A percentile compares a stretch with the other conserved stretches of the same genome.
Evolutionary conservation across 1,284 basidiomycete genomes (phyloP).

Genomic region (Ceratorhiza oryzae-sativae): DNA sequence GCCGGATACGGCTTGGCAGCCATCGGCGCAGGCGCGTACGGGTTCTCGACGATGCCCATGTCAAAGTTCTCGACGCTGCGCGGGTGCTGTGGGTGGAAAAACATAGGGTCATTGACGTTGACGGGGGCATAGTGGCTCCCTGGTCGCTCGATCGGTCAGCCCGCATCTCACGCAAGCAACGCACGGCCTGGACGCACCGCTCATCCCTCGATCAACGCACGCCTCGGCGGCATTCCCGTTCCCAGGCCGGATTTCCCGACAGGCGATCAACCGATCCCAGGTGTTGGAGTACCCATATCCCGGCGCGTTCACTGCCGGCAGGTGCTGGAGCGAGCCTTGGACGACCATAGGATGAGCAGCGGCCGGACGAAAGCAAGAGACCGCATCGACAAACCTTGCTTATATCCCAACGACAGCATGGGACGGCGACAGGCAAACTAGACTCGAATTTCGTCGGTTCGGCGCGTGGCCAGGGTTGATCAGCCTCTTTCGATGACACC

Average conservation of each 20-base stretch:
- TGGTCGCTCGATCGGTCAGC: background rate
- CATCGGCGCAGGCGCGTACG: background rate
- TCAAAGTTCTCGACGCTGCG: conserved; percentile 32
- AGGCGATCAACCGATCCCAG: conserved; percentile 31
- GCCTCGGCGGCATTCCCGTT: background rate
- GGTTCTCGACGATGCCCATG: background rate
- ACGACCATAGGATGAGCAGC: background rate
- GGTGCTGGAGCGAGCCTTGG: conserved; percentile 31
- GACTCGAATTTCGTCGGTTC: conserved; percentile 17
- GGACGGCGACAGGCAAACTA: background rate
- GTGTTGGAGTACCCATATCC: conserved; percentile 19
- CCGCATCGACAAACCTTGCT: conserved; percentile 3
- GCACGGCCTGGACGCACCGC: background rate
- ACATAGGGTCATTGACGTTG: conserved; percentile 28
- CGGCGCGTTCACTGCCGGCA: background rate
- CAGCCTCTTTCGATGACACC: conserved; percentile 27
- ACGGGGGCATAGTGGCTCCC: conserved; percentile 1
- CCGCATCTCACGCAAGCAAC: background rate
- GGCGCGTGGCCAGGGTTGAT: conserved; percentile 25
- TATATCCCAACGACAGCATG: conserved; percentile 34
- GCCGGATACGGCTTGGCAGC: background rate
- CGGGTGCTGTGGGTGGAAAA: conserved; percentile 32
- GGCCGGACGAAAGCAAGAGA: background rate
- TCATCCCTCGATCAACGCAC: conserved; percentile 16
- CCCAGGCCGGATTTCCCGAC: conserved; percentile 19